Percentiles rank a stretch among this genome's conserved stretches.
Conservation (phyloP, 805 yeast species). For the Pichia phayaonensis region DNA sequence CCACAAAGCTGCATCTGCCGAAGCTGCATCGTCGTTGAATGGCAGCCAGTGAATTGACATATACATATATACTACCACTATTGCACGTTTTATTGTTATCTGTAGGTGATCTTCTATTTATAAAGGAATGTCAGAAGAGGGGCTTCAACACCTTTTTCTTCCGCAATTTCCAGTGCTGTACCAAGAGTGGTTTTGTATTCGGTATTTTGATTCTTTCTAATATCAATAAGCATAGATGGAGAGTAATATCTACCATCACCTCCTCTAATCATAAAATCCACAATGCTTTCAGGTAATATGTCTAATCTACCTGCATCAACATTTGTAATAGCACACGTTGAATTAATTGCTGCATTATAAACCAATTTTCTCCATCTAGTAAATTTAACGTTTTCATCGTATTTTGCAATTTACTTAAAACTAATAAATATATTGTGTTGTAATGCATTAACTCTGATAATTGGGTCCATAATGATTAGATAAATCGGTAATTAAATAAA, state of each 20-base stretch:
- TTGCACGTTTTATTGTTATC: too few species aligned
- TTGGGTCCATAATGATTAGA: too few species aligned
- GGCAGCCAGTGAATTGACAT: too few species aligned
- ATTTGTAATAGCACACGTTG: conserved; percentile 36
- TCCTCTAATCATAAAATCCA: conserved; percentile 33
- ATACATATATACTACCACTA: too few species aligned
- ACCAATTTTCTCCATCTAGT: conserved; percentile 41
- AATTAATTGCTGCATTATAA: conserved; percentile 41
- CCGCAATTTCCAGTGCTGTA: conserved; percentile 30
- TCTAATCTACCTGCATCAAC: conserved; percentile 34
- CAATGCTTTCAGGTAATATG: conserved; percentile 26
- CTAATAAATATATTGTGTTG: too few species aligned
- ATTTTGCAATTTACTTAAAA: too few species aligned
- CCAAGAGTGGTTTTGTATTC: conserved; percentile 40
- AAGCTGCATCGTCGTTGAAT: too few species aligned
- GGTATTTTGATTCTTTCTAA: conserved; percentile 33
- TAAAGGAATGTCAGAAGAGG: conserved; percentile 26
- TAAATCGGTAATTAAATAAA: too few species aligned
- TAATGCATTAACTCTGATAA: too few species aligned
- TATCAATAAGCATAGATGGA: conserved; percentile 44
- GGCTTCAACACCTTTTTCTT: conserved; percentile 24
- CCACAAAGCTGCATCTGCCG: too few species aligned
- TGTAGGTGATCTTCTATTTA: too few species aligned
- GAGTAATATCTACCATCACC: conserved; percentile 34
- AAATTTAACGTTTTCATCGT: conserved; percentile 31